These are phyloP conservation scores for Hymenoscyphus fraxineus DNA, from an alignment of 2,329 filamentous ascomycete genomes.

Conservation along the genomic window DNA sequence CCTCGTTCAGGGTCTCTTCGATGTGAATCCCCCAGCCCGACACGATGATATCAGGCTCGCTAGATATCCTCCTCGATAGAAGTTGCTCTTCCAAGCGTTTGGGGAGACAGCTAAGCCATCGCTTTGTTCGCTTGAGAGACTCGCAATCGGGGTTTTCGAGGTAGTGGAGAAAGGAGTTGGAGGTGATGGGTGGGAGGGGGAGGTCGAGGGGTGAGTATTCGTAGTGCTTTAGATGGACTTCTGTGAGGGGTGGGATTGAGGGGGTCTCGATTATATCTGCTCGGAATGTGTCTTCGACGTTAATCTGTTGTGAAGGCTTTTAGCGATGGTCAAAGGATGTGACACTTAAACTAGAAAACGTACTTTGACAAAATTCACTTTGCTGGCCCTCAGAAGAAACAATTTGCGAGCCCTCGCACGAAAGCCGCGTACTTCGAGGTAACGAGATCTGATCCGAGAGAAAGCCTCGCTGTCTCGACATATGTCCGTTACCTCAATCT, in stretches of 20 bases:
- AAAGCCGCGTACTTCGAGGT: slow-evolving; percentile 6
- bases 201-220: slow-evolving; percentile 5
- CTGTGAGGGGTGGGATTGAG: slow-evolving; percentile 2
- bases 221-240: slow-evolving; percentile 5
- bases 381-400: background rate
- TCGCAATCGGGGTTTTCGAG: background rate
- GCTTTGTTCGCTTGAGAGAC: background rate
- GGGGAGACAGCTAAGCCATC: slow-evolving; percentile 3
- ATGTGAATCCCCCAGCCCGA: slow-evolving; percentile 5
- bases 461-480: slow-evolving; percentile 5
- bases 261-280: slow-evolving; percentile 7
- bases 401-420: background rate
- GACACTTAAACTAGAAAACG: background rate
- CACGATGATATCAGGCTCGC: slow-evolving; percentile 3
- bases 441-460: background rate
- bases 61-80: background rate
- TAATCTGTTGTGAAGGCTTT: background rate
- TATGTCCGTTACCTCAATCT: slow-evolving; percentile 4
- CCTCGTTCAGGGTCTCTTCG: background rate
- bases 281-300: slow-evolving; percentile 1
- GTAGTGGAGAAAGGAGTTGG: slow-evolving; percentile 5
- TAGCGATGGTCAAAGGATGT: background rate
- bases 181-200: slow-evolving; percentile 7
- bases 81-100: slow-evolving; percentile 8
- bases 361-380: slow-evolving; percentile 6